Conservation (phyloP, 2,329 filamentous ascomycete species). For the Teratosphaeria epicoccoides region DNA sequence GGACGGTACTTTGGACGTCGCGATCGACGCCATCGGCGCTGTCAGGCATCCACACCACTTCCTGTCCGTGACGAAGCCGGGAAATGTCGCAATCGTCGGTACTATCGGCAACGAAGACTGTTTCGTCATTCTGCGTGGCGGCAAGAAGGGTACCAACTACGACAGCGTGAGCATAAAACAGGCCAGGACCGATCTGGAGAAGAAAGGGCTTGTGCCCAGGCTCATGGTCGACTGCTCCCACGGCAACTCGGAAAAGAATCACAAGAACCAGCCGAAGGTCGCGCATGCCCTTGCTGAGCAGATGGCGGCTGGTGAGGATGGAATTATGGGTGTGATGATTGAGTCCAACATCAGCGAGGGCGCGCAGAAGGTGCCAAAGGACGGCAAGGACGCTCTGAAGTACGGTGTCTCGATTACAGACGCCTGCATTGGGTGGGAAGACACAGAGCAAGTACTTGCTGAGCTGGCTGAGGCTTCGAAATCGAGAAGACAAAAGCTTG, state of each 20-base stretch:
- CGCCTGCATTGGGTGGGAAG: slow-evolving; percentile 90
- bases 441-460: slow-evolving; percentile 70
- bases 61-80: slow-evolving; percentile 92
- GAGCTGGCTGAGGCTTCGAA: slow-evolving; percentile 70
- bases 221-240: slow-evolving; percentile 99
- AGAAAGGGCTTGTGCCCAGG: slow-evolving; percentile 59
- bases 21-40: slow-evolving; percentile 90
- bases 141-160: slow-evolving; percentile 89
- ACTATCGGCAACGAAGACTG: slow-evolving; percentile 94
- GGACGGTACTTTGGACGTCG: slow-evolving; percentile 77
- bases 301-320: slow-evolving; percentile 70
- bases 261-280: slow-evolving; percentile 95
- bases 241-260: slow-evolving; percentile 76
- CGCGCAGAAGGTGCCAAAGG: slow-evolving; percentile 79
- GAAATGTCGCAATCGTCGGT: slow-evolving; percentile 86
- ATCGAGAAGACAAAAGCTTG: slow-evolving; percentile 50
- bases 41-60: slow-evolving; percentile 92
- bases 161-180: slow-evolving; percentile 73
- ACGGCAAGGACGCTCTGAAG: slow-evolving; percentile 75
- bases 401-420: slow-evolving; percentile 96
- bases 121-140: slow-evolving; percentile 90
- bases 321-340: slow-evolving; percentile 97
- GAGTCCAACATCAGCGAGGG: slow-evolving; percentile 95
- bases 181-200: slow-evolving; percentile 66
- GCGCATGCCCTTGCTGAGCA: slow-evolving; percentile 72